Conservation (phyloP, 371 early-diverging fungal species). For the Furculomyces boomerangus region DNA sequence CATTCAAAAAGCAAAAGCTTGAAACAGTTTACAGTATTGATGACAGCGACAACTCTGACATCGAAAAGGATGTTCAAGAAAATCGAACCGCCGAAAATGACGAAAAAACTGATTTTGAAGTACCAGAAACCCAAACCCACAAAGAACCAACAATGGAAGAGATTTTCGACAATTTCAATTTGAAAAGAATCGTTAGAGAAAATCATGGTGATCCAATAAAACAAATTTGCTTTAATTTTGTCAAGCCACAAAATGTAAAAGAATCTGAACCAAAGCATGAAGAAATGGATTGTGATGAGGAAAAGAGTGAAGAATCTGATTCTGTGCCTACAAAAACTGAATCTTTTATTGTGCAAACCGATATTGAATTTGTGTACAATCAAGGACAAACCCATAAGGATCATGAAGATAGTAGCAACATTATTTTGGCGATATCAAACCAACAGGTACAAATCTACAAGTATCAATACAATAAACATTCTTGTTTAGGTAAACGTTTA, state of each 20-base stretch:
- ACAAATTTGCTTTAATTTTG: conserved; percentile 46
- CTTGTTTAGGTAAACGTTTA: conserved; percentile 49
- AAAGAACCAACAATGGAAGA: too few relatives aligned
- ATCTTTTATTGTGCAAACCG: background rate
- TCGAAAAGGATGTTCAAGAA: background rate
- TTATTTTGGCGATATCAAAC: conserved; percentile 36
- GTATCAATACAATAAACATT: conserved; percentile 46
- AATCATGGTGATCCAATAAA: conserved; percentile 60
- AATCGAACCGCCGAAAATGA: too few relatives aligned
- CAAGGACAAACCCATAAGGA: conserved; percentile 9
- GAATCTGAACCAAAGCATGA: conserved; percentile 19
- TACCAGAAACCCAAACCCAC: too few relatives aligned
- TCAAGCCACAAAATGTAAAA: conserved; percentile 22
- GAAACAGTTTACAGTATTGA: too few relatives aligned
- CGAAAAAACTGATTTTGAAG: background rate
- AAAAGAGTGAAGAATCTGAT: background rate
- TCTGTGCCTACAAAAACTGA: background rate
- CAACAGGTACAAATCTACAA: conserved; percentile 42
- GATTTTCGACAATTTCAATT: conserved; percentile 48
- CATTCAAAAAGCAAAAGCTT: too few relatives aligned
- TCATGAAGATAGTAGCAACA: conserved; percentile 21
- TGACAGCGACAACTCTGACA: too few relatives aligned
- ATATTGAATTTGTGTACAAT: background rate
- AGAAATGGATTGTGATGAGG: conserved; percentile 24
- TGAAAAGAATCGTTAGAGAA: conserved; percentile 69